A percentile compares a stretch with the other conserved stretches of the same genome.
Conservation (phyloP, 2,329 filamentous ascomycete genomes). For the Pseudocercospora musae region DNA sequence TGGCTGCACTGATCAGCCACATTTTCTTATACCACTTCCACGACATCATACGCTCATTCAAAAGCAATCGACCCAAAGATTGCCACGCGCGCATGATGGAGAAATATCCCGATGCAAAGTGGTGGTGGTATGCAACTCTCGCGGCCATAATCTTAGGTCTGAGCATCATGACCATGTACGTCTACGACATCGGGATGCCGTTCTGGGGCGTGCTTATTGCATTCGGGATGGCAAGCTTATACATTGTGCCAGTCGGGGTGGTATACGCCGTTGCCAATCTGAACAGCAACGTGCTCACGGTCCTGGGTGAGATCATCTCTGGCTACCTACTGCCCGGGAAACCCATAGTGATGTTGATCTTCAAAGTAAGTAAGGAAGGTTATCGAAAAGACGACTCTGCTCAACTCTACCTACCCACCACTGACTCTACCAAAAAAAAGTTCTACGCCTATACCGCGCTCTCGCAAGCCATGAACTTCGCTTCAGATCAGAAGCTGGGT, state of each 20-base stretch:
- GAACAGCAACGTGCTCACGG: conserved; percentile 3
- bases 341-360: conserved; percentile 2
- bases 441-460: conserved; percentile 3
- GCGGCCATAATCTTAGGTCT: conserved; percentile 19
- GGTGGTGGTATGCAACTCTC: conserved; percentile 35
- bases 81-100: conserved; percentile 51
- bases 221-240: background rate
- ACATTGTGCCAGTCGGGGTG: background rate
- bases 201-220: conserved; percentile 1
- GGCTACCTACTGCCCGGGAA: background rate
- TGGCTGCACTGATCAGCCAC: conserved; percentile 55
- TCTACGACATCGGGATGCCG: conserved; percentile 1
- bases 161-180: background rate
- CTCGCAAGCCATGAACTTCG: conserved; percentile 4
- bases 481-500: conserved; percentile 1
- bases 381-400: too few species aligned
- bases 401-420: background rate
- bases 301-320: conserved; percentile 4
- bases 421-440: background rate
- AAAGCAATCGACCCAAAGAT: conserved; percentile 47
- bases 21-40: conserved; percentile 54
- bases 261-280: conserved; percentile 5
- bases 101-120: conserved; percentile 50
- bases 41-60: conserved; percentile 49
- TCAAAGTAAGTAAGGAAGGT: too few species aligned